phyloP scores from a whole-genome alignment of 208 protist species.

The Trypanosoma theileri region DNA sequence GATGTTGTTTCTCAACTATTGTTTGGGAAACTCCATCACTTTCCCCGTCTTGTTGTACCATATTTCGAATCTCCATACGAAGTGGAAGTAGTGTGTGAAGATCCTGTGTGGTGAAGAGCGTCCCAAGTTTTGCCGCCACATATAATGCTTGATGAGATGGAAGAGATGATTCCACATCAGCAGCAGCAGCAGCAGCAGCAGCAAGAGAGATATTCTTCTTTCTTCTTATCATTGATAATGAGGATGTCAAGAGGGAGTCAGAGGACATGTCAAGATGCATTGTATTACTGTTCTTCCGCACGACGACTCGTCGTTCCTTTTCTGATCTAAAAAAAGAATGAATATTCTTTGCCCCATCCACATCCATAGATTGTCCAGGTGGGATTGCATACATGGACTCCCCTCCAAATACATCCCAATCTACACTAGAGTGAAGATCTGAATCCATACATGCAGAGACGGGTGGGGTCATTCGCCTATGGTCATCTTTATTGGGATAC shows the following conservation, averaged over 20 bases:
- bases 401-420: not conserved
- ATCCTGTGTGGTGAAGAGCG: slow-evolving; percentile 71
- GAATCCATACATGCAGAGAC: not conserved
- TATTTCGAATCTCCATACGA: not conserved
- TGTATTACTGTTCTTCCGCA: not conserved
- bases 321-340: not conserved
- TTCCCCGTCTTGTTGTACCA: not conserved
- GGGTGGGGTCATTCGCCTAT: not conserved
- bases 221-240: not conserved
- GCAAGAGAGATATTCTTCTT: not conserved
- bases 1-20: not conserved
- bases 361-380: slow-evolving; percentile 17
- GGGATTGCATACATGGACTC: slow-evolving; percentile 3
- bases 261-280: too few relatives aligned
- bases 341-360: not conserved
- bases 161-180: not conserved
- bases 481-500: not conserved
- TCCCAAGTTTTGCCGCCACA: slow-evolving; percentile 69
- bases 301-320: not conserved
- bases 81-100: slow-evolving; percentile 46
- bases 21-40: not conserved
- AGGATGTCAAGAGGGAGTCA: too few relatives aligned
- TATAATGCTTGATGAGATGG: slow-evolving; percentile 38
- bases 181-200: too few relatives aligned
- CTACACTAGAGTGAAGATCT: not conserved